These are phyloP conservation scores for Camellia sinensis DNA, from an alignment of 148 eudicot genomes.

Conservation along the genomic window DNA sequence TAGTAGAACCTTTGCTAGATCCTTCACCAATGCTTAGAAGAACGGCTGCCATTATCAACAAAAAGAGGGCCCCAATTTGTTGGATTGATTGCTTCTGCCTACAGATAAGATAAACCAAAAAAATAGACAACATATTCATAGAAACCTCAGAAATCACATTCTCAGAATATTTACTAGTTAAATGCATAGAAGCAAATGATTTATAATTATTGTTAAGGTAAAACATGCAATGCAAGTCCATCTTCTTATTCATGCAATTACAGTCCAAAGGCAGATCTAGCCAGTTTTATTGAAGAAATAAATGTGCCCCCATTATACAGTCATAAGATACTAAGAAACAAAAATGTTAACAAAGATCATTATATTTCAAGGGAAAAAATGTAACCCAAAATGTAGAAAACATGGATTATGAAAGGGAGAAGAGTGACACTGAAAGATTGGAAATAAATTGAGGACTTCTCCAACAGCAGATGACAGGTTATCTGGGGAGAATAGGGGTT, in stretches of 20 bases:
- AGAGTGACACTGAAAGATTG: not conserved
- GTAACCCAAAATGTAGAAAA: not conserved
- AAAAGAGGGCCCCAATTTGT: conserved; percentile 91
- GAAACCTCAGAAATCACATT: not conserved
- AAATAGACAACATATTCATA: conserved; percentile 2
- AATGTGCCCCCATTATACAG: not conserved
- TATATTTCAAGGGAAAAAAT: not conserved
- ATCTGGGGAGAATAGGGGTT: not conserved
- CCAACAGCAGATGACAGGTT: not conserved
- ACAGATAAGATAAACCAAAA: conserved; percentile 22
- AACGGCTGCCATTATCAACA: conserved; percentile 85
- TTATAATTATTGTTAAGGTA: not conserved
- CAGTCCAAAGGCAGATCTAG: not conserved
- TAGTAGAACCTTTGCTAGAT: conserved; percentile 68
- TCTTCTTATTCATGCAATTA: not conserved
- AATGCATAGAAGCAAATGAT: not conserved
- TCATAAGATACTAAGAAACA: not conserved
- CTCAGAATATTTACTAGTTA: not conserved
- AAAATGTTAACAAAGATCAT: not conserved
- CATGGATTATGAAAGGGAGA: not conserved
- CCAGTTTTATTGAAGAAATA: not conserved
- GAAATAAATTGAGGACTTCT: not conserved
- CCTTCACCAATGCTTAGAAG: conserved; percentile 96
- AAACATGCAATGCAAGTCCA: not conserved
- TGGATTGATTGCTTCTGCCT: conserved; percentile 96